Evolutionary conservation across 306 rosid genomes (phyloP), one percentile per base, ranked within the genome.

Genomic region (Rubus idaeus): DNA sequence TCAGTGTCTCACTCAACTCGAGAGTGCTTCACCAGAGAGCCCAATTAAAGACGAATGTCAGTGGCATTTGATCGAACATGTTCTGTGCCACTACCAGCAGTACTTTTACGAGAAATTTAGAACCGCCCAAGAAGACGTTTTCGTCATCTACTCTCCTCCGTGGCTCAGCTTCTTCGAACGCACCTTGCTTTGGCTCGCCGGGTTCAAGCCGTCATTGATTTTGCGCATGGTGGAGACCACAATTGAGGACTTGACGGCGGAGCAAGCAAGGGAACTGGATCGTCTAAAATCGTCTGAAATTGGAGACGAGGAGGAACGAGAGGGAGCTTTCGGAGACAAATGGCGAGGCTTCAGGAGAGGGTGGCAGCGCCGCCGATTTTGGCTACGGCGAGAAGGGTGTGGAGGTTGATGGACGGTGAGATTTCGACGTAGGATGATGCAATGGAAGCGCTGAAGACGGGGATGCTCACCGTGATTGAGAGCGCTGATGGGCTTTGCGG

Each of bases 151-250:
- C 37, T 80, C 89, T 3, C 73, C 85, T 0, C 82, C 84, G 0
- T 90, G 91, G 90, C 71, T 87, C 2, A 80, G 78, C 35, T 30
- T 84, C 0, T 78, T 79, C 68, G 86, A 90, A 66, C 44, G 46
- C 53, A 64, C 80, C 37, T 41, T 83, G 35, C 84, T 84, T 18
- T 90, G 87, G 92, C 70, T 84, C 12, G 84, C 68, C 0, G 89
- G 85, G 39, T 83, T 78, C 14, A 81, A 71, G 49, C 88, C 90
- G 0, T 77, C 82, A 1, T 2, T 80, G 21, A 47, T 79, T 17
- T 55, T 88, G 10, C 53, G 52, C 3, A 46, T 86, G 52, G 74
- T 71, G 12, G 84, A 81, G 12, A 65, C 68, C 53, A 63, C 21
- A 0, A 70, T 77, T 4, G n/a, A 16, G 14, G 85, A 44, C 5